Conservation (phyloP, 805 yeast species). For the Soucietia sequanensis region DNA sequence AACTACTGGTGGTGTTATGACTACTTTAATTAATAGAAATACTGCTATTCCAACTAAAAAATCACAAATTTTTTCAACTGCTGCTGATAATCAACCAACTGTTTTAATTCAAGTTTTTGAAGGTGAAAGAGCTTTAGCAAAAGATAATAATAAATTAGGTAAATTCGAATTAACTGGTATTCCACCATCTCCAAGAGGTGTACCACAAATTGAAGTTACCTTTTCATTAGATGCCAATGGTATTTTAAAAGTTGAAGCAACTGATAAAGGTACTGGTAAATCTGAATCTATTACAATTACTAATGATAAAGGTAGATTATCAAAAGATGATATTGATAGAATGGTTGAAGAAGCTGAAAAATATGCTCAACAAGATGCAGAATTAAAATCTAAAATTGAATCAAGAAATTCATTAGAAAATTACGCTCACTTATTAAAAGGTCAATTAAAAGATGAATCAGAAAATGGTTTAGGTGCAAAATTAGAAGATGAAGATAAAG, state of each 20-base stretch:
- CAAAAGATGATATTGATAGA: constrained; percentile 95
- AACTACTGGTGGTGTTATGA: constrained; percentile 99
- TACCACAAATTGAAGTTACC: constrained; percentile 98
- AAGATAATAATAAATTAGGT: constrained; percentile 96
- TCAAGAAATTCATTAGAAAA: constrained; percentile 46
- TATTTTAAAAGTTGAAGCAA: constrained; percentile 98
- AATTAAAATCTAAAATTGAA: constrained; percentile 42
- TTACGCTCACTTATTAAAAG: constrained; percentile 46
- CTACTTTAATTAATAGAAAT: constrained; percentile 99
- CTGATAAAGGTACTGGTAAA: constrained; percentile 98
- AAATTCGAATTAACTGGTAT: constrained; percentile 97
- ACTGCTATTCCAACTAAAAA: constrained; percentile 98
- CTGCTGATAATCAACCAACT: constrained; percentile 97
- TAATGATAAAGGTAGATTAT: constrained; percentile 98
- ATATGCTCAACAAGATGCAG: constrained; percentile 52
- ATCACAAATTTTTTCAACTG: constrained; percentile 98
- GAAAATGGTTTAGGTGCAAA: constrained; percentile 63
- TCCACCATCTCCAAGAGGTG: constrained; percentile 99
- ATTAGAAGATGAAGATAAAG: constrained; percentile 88
- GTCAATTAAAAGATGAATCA: constrained; percentile 38
- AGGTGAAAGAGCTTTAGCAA: constrained; percentile 99
- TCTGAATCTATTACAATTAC: constrained; percentile 98
- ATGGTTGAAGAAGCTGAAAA: constrained; percentile 98
- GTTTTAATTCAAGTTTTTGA: constrained; percentile 99
- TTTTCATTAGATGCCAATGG: constrained; percentile 99